Conservation (phyloP, 2,329 filamentous ascomycete species). For the Graphiopsis chlorocephala region DNA sequence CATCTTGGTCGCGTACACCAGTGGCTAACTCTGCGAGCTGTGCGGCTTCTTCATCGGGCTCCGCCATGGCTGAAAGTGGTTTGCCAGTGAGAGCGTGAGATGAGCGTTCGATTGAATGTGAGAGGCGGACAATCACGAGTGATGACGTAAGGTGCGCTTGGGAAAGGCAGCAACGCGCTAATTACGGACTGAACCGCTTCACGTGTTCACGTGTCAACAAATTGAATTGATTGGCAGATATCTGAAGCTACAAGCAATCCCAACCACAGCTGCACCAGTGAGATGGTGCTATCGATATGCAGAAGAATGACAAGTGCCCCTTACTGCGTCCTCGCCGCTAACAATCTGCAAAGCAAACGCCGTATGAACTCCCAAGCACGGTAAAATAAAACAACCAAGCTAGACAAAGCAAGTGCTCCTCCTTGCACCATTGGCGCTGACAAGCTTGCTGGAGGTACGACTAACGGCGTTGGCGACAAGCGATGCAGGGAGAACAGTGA, state of each 20-base stretch:
- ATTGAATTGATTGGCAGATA: not conserved
- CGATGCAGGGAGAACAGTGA: not conserved
- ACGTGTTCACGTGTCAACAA: not conserved
- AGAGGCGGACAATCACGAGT: not conserved
- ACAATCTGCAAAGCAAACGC: not conserved
- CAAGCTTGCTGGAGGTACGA: not conserved
- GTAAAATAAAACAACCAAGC: not conserved
- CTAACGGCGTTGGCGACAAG: not conserved
- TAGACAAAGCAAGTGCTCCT: not conserved
- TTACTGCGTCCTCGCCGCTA: not conserved
- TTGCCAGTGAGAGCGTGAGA: not conserved
- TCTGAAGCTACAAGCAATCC: not conserved
- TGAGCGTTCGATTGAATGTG: not conserved
- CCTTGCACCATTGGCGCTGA: not conserved
- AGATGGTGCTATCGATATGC: not conserved
- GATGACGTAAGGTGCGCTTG: not conserved
- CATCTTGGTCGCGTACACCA: conserved; percentile 75
- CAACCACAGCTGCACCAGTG: not conserved
- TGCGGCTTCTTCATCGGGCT: conserved; percentile 36
- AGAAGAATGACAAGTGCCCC: too few relatives aligned
- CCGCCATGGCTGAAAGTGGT: not conserved
- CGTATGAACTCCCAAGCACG: too few relatives aligned
- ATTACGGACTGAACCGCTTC: not conserved
- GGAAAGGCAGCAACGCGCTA: not conserved
- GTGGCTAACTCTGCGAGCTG: conserved; percentile 38